Conservation (phyloP, 2,329 filamentous ascomycete genomes). For the Claviceps lovelessii region DNA sequence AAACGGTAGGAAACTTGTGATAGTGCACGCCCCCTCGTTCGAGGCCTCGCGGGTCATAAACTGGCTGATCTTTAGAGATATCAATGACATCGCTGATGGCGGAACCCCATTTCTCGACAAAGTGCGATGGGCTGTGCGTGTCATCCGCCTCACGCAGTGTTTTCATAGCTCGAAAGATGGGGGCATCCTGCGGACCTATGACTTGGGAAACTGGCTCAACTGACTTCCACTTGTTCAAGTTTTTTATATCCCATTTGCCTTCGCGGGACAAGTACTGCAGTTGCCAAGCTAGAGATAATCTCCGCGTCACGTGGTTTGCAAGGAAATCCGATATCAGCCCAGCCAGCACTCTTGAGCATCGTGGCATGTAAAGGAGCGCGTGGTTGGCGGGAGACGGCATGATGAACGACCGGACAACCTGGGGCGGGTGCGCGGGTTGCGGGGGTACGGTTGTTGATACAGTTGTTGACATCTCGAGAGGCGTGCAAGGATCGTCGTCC, state of each 20-base stretch:
- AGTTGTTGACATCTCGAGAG: constrained; percentile 24
- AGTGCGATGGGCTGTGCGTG: constrained; percentile 58
- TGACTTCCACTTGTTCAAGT: constrained; percentile 78
- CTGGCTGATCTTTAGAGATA: constrained; percentile 79
- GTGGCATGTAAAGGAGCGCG: constrained; percentile 67
- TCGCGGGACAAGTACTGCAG: constrained; percentile 75
- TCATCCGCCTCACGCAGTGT: constrained; percentile 83
- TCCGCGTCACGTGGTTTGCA: constrained; percentile 55
- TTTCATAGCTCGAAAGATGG: constrained; percentile 79
- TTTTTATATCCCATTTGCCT: constrained; percentile 97
- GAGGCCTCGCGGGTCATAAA: constrained; percentile 66
- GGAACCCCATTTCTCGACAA: constrained; percentile 52
- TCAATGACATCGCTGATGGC: constrained; percentile 68
- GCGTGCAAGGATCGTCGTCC: constrained; percentile 32
- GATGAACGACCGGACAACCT: constrained; percentile 51
- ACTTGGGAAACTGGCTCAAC: constrained; percentile 63
- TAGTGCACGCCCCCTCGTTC: constrained; percentile 55
- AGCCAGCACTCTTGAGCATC: constrained; percentile 59
- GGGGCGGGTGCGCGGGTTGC: constrained; percentile 33
- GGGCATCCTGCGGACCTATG: constrained; percentile 40
- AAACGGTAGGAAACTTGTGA: constrained; percentile 82
- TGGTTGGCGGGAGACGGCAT: constrained; percentile 70
- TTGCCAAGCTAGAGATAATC: constrained; percentile 79
- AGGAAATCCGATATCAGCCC: constrained; percentile 77
- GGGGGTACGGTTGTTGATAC: constrained; percentile 21